Percentiles rank a stretch among this genome's conserved stretches.
Conservation (phyloP, 176 grass and related monocot species). For the Cenchrus americanus region DNA sequence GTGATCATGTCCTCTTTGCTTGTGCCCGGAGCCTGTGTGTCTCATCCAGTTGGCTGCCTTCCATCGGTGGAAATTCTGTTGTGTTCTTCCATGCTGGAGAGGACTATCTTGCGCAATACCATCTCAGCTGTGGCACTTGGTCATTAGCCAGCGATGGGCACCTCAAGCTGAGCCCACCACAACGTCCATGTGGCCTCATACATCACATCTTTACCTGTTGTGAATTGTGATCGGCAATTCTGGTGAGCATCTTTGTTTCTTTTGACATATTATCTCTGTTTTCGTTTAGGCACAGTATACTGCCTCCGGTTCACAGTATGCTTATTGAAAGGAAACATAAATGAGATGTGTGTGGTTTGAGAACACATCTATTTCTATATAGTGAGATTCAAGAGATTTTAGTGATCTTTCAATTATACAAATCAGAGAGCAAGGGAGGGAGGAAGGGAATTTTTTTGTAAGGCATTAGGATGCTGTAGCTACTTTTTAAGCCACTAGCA, state of each 20-base stretch:
- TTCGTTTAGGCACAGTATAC: background rate
- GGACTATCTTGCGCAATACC: constrained; percentile 23
- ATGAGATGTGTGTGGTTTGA: background rate
- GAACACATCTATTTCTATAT: background rate
- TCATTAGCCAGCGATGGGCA: background rate
- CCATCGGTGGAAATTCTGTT: constrained; percentile 18
- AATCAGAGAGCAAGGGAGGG: background rate
- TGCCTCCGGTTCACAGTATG: background rate
- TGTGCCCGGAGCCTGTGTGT: constrained; percentile 5
- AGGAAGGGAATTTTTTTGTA: no score
- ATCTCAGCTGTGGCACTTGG: constrained; percentile 17
- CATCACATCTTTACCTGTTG: constrained; percentile 37
- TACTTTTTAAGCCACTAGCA: no score
- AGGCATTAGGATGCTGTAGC: no score
- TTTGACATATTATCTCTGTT: background rate
- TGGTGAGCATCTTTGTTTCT: constrained; percentile 13
- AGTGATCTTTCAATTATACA: background rate
- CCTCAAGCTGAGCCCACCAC: constrained; percentile 22
- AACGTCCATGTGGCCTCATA: constrained; percentile 16
- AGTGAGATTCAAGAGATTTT: background rate
- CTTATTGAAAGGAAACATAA: background rate
- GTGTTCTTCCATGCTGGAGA: constrained; percentile 33
- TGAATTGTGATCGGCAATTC: constrained; percentile 19
- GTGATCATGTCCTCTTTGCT: constrained; percentile 21
- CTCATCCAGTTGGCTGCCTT: constrained; percentile 25